These are phyloP conservation scores for Fusarium sp. DNA, from an alignment of 2,329 filamentous ascomycete species.

Conservation along the genomic window DNA sequence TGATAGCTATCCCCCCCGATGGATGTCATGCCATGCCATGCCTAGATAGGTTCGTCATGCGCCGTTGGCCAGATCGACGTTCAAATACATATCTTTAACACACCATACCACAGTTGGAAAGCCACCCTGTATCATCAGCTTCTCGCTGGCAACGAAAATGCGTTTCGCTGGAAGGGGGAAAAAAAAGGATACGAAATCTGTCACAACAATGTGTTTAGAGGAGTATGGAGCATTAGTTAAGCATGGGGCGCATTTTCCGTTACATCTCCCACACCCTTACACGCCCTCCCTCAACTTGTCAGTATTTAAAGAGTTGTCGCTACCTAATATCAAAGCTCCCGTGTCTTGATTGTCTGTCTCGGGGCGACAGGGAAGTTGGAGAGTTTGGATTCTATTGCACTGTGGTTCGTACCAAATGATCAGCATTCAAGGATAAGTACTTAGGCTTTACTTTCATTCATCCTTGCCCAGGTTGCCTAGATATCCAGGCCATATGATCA, in stretches of 20 bases:
- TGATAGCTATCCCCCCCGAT: slow-evolving; percentile 5
- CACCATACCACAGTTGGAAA: slow-evolving; percentile 11
- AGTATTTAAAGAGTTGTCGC: slow-evolving; percentile 23
- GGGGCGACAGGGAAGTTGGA: slow-evolving; percentile 12
- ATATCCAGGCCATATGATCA: not conserved
- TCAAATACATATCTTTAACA: slow-evolving; percentile 15
- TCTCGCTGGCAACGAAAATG: not conserved
- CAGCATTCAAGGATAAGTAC: not conserved
- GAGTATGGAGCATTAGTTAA: slow-evolving; percentile 25
- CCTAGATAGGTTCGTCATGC: slow-evolving; percentile 15
- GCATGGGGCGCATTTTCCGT: slow-evolving; percentile 42
- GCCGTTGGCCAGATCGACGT: slow-evolving; percentile 25
- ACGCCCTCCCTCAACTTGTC: slow-evolving; percentile 41
- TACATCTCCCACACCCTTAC: slow-evolving; percentile 41
- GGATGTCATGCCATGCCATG: slow-evolving; percentile 12
- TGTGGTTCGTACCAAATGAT: slow-evolving; percentile 5
- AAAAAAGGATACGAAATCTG: slow-evolving; percentile 10
- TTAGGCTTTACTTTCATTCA: not conserved
- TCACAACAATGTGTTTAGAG: slow-evolving; percentile 19
- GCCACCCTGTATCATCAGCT: not conserved
- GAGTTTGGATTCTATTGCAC: slow-evolving; percentile 8
- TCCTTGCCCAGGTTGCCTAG: not conserved
- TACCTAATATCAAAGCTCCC: slow-evolving; percentile 11
- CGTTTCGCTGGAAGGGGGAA: not conserved
- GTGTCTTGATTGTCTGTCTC: slow-evolving; percentile 16